Evolutionary conservation across 352 stramenopile species (phyloP).

Genomic region (Pythium angustatum): DNA sequence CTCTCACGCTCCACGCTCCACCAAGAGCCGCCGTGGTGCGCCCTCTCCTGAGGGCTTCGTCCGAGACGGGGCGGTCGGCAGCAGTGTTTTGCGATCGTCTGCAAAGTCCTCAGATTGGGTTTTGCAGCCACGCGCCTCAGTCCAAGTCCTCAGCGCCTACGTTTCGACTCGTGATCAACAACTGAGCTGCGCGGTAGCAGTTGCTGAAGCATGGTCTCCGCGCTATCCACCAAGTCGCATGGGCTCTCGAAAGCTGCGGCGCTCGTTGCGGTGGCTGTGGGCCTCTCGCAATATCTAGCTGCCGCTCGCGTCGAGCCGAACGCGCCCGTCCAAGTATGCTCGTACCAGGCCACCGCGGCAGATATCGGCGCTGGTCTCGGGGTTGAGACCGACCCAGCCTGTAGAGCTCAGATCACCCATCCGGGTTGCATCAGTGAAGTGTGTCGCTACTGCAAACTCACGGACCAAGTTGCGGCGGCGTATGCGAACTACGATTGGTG

Average conservation of each 20-base stretch:
- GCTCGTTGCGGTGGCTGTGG: not conserved
- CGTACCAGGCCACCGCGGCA: conserved; percentile 8
- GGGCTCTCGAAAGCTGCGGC: not conserved
- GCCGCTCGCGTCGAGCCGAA: not conserved
- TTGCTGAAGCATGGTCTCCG: not conserved
- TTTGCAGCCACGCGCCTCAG: too few species aligned
- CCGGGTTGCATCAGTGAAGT: conserved; percentile 15
- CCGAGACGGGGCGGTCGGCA: too few species aligned
- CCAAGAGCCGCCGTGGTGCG: too few species aligned
- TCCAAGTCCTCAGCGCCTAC: too few species aligned
- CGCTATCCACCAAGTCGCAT: not conserved
- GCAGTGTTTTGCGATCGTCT: too few species aligned
- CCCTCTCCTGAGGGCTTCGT: too few species aligned
- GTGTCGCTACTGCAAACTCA: conserved; percentile 17
- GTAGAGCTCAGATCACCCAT: not conserved
- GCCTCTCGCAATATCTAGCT: not conserved
- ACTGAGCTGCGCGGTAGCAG: too few species aligned
- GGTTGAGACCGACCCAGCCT: conserved; percentile 26
- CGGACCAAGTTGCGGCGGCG: not conserved
- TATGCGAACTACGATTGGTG: not conserved
- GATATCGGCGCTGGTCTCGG: conserved; percentile 8
- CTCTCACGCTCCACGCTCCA: too few species aligned
- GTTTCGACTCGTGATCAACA: too few species aligned
- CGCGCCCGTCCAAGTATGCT: not conserved
- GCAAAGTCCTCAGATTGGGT: too few species aligned